phyloP scores from a whole-genome alignment of 2,329 filamentous ascomycete species.

The Microdochium paspali region DNA sequence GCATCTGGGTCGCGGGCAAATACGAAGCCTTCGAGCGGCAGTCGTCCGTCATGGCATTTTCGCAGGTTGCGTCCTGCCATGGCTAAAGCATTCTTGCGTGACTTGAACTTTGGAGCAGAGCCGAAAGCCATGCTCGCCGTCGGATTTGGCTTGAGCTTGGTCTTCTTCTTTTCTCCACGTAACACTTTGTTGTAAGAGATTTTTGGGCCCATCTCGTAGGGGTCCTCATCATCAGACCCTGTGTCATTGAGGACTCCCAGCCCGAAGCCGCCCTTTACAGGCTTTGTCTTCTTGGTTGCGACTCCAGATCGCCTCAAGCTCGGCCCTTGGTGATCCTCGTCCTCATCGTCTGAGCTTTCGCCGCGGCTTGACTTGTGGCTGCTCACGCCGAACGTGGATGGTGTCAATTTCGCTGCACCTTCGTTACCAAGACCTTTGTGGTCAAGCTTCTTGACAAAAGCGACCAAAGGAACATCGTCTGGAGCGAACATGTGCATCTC shows the following conservation, averaged over 20 bases:
- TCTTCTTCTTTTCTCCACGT: conserved; percentile 75
- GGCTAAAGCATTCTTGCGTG: conserved; percentile 46
- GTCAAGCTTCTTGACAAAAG: conserved; percentile 55
- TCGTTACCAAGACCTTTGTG: conserved; percentile 61
- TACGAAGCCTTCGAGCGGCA: conserved; percentile 73
- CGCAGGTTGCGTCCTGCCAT: conserved; percentile 39
- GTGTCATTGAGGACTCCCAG: conserved; percentile 87
- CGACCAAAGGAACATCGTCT: conserved; percentile 63
- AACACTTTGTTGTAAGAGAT: conserved; percentile 81
- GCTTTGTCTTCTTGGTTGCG: conserved; percentile 40
- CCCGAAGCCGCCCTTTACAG: conserved; percentile 61
- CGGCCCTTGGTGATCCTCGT: conserved; percentile 26
- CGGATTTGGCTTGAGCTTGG: conserved; percentile 45
- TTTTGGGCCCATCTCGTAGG: conserved; percentile 82
- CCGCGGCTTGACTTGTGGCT: conserved; percentile 9
- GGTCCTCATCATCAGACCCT: conserved; percentile 90
- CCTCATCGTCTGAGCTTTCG: conserved; percentile 32
- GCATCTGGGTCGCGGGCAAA: conserved; percentile 47
- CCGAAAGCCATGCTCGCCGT: conserved; percentile 54
- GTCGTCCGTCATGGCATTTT: conserved; percentile 74
- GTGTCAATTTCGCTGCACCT: conserved; percentile 44
- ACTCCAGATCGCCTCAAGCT: conserved; percentile 9
- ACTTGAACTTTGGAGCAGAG: conserved; percentile 65
- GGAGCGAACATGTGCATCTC: conserved; percentile 74
- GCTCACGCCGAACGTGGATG: conserved; percentile 13